A percentile compares a stretch with the other conserved stretches of the same genome.
These are phyloP conservation scores for Bipolaris oryzae DNA, from an alignment of 2,329 filamentous ascomycete genomes.

Conservation along the genomic window DNA sequence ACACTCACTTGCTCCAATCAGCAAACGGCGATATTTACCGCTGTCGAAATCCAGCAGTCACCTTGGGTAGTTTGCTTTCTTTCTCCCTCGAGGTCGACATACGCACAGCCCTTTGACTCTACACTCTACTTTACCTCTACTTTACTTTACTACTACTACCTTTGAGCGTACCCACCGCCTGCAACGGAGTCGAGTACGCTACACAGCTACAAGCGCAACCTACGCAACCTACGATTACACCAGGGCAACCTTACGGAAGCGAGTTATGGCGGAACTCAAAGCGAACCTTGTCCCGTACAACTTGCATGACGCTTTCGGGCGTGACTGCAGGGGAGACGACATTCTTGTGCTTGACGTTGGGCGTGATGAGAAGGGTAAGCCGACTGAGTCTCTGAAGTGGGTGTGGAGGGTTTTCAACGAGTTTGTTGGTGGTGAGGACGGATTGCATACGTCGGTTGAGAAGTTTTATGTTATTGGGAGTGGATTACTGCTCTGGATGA, in stretches of 20 bases:
- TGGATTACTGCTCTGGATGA: conserved; percentile 19
- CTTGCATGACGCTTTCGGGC: conserved; percentile 16
- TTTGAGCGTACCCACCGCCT: too few relatives aligned
- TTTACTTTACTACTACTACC: too few relatives aligned
- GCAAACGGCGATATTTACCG: not conserved
- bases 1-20: not conserved
- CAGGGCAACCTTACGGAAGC: not conserved
- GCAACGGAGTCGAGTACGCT: too few relatives aligned
- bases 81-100: not conserved
- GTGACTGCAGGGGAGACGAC: conserved; percentile 12
- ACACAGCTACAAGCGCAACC: not conserved
- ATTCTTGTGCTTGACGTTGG: conserved; percentile 31
- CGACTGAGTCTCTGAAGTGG: conserved; percentile 18
- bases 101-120: too few relatives aligned
- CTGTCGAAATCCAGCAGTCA: not conserved
- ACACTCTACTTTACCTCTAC: too few relatives aligned
- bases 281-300: conserved; percentile 18
- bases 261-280: conserved; percentile 24
- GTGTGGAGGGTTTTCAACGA: conserved; percentile 13
- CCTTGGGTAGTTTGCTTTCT: not conserved
- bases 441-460: conserved; percentile 6
- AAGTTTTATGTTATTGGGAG: conserved; percentile 39
- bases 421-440: conserved; percentile 9
- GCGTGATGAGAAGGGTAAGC: conserved; percentile 10
- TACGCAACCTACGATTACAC: not conserved